phyloP scores from a whole-genome alignment of 306 rosid species.

The Citrullus amarus region DNA sequence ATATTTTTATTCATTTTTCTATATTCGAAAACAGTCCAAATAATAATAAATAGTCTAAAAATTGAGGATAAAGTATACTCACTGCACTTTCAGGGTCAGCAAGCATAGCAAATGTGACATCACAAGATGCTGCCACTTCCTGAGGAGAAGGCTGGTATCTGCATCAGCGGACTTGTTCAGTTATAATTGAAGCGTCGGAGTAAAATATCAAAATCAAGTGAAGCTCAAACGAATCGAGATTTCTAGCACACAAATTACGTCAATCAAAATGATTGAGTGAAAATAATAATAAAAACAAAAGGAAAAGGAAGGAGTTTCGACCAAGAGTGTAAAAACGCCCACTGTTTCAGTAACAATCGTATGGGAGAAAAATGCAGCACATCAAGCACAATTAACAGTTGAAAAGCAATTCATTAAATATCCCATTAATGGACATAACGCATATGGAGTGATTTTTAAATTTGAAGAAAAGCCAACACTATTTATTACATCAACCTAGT shows the following conservation, averaged over 20 bases:
- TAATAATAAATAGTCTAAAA: background rate
- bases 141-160: conserved; percentile 76
- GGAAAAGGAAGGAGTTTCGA: background rate
- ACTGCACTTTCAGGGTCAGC: conserved; percentile 96
- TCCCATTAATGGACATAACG: background rate
- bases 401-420: background rate
- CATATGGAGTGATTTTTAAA: background rate
- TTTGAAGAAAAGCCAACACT: background rate
- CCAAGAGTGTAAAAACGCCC: background rate
- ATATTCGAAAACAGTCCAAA: too few species aligned
- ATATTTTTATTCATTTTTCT: too few species aligned
- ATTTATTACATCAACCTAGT: background rate
- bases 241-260: background rate
- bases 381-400: background rate
- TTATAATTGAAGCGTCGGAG: background rate
- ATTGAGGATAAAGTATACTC: conserved; percentile 31
- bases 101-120: conserved; percentile 94
- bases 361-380: background rate
- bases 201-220: background rate
- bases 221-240: background rate
- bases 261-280: background rate
- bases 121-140: conserved; percentile 89
- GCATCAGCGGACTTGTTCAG: conserved; percentile 9
- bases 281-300: background rate
- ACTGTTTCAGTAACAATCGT: background rate